Evolutionary conservation across 768 basidiomycete species (phyloP).

Genomic region (Phaeolepiota aurea): DNA sequence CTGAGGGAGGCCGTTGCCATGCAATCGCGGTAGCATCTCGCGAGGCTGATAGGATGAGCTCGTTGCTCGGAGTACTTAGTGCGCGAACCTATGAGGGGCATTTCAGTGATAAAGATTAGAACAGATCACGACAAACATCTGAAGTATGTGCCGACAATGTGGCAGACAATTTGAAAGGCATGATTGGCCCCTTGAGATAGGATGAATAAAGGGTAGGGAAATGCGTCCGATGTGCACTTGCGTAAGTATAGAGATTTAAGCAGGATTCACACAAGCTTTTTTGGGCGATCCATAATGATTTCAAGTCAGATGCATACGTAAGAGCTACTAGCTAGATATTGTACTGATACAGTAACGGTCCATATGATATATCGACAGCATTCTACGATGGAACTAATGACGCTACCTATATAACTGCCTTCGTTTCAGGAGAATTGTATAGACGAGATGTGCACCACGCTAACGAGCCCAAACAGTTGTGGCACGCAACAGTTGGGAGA

Average conservation of each 20-base stretch:
- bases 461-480: slow-evolving; percentile 73
- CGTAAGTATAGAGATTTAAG: not conserved
- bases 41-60: slow-evolving; percentile 82
- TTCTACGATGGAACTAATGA: too few species aligned
- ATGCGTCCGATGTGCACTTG: not conserved
- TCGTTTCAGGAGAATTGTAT: too few species aligned
- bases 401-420: too few species aligned
- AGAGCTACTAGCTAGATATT: too few species aligned
- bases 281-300: not conserved
- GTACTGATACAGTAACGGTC: too few species aligned
- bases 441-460: slow-evolving; percentile 80
- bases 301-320: too few species aligned
- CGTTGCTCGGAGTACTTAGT: slow-evolving; percentile 65
- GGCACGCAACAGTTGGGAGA: slow-evolving; percentile 57
- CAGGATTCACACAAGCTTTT: not conserved
- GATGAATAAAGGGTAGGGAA: slow-evolving; percentile 1
- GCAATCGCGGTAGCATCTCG: slow-evolving; percentile 86
- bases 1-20: slow-evolving; percentile 55
- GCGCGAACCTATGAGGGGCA: slow-evolving; percentile 64
- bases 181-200: slow-evolving; percentile 14
- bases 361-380: too few species aligned
- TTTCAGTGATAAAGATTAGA: slow-evolving; percentile 8
- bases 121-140: slow-evolving; percentile 46
- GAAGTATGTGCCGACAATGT: slow-evolving; percentile 61
- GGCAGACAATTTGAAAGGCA: slow-evolving; percentile 76